These are phyloP conservation scores for Heritiera littoralis DNA, from an alignment of 345 rosid species.

Conservation along the genomic window DNA sequence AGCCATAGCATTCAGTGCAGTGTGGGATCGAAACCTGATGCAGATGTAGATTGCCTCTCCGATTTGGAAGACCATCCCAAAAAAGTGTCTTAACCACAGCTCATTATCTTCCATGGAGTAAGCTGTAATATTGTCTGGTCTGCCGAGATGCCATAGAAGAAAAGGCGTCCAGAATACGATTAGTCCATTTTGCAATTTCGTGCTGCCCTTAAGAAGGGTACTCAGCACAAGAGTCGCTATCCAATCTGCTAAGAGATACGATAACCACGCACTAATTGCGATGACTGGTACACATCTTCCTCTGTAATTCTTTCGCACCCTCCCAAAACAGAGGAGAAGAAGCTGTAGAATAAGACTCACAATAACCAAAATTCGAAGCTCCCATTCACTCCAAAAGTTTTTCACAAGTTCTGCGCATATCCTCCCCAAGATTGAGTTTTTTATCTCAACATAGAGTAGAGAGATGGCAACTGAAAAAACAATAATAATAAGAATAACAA, in stretches of 20 bases:
- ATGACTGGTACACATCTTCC: background rate
- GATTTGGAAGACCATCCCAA: constrained; percentile 18
- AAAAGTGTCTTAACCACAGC: constrained; percentile 33
- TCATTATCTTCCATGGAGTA: constrained; percentile 44
- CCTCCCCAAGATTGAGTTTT: background rate
- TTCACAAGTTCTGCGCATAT: background rate
- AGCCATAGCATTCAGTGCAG: constrained; percentile 21
- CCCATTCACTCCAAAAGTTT: constrained; percentile 30
- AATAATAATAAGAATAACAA: no score
- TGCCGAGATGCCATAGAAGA: constrained; percentile 37
- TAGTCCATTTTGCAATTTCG: background rate
- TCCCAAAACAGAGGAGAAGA: constrained; percentile 19
- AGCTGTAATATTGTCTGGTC: constrained; percentile 33
- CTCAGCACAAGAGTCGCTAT: constrained; percentile 31
- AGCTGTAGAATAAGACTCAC: constrained; percentile 25
- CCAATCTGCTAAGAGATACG: constrained; percentile 35
- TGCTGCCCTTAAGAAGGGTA: constrained; percentile 20
- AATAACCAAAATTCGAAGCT: constrained; percentile 22
- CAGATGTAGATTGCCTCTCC: constrained; percentile 38
- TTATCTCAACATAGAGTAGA: background rate
- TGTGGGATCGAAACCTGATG: constrained; percentile 22
- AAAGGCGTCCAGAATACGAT: constrained; percentile 33
- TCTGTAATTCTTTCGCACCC: constrained; percentile 5
- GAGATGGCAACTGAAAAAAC: background rate
- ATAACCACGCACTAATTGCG: constrained; percentile 17